A percentile compares a stretch with the other conserved stretches of the same genome.
Evolutionary conservation across 169 alveolate genomes (phyloP).

Genomic region (Plasmodium adleri): DNA sequence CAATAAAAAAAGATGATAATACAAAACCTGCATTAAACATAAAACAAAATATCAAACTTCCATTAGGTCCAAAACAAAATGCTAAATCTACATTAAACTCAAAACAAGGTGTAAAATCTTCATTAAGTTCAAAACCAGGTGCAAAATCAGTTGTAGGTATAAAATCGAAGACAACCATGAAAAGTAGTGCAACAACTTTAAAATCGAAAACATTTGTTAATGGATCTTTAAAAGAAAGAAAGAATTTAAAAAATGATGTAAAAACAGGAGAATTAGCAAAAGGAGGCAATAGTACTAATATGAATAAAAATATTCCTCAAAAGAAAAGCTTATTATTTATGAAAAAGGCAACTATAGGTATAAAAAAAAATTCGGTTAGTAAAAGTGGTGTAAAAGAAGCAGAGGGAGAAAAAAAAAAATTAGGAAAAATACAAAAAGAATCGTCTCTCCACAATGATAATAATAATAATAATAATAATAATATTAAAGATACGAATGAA

Average conservation of each 20-base stretch:
- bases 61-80: conserved; percentile 9
- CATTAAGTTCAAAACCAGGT: conserved; percentile 10
- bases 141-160: conserved; percentile 19
- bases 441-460: not conserved
- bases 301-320: conserved; percentile 15
- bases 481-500: conserved; percentile 12
- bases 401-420: conserved; percentile 43
- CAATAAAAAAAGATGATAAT: conserved; percentile 29
- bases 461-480: not conserved
- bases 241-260: conserved; percentile 27
- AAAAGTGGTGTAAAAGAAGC: conserved; percentile 36
- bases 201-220: conserved; percentile 16
- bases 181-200: conserved; percentile 12
- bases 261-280: conserved; percentile 40
- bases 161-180: conserved; percentile 33
- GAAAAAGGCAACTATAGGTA: conserved; percentile 30
- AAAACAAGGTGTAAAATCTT: conserved; percentile 27
- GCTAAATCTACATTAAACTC: conserved; percentile 1
- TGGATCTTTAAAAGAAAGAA: conserved; percentile 40
- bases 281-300: conserved; percentile 8
- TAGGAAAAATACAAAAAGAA: conserved; percentile 27
- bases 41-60: conserved; percentile 12
- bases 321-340: conserved; percentile 28
- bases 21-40: conserved; percentile 16
- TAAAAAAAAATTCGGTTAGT: conserved; percentile 37